Base-by-base conservation (phyloP, 495 filamentous ascomycete genomes). In the Penicillium goetzii region DNA sequence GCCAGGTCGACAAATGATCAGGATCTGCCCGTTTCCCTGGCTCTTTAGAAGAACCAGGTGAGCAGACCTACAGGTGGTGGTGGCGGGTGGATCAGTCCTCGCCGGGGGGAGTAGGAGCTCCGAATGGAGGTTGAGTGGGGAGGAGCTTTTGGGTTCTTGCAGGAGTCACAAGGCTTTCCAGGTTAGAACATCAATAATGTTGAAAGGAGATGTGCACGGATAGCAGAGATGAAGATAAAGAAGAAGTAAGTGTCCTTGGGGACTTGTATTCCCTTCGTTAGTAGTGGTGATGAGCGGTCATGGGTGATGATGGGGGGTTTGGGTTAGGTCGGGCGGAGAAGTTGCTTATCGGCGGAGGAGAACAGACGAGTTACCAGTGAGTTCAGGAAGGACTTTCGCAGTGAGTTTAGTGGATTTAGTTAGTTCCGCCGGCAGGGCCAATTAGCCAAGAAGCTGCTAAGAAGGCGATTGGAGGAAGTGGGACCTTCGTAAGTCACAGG, bases 1-100 rank as follows among this genome's bases (percentile, higher is more conserved):
- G 86, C 87, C 87, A 90, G 87, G 81, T 85, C 87, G 86, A 47
- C 43, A 23, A 23, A 83, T 79, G 58, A 68, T 69, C 59, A 70
- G 73, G 81, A 77, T 76, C 71, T 78, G 77, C 83, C 77, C 79
- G 76, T 69, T 72, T 64, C 65, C 73, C 79, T 78, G 78, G 81
- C 76, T 83, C 79, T 76, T 67, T 72, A 59, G 32, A 70, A 80
- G 78, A 82, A 82, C 79, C 79, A 82, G 79, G 77, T 73, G 77
- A 78, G 79, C 77, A 82, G 78, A 80, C 68, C 76, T 77, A 62
- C 61, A 65, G 58, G 32, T 61, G 60, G 38, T 52, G 25, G 43
- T 55, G 52, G 56, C 56, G 56, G 56, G 40, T 58, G 25, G 56
- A 58, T 55, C 52, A 55, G 52, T 55, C 52, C 32, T 55, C 52